phyloP scores from a whole-genome alignment of 169 alveolate genomes.

The Cryptosporidium meleagridis region DNA sequence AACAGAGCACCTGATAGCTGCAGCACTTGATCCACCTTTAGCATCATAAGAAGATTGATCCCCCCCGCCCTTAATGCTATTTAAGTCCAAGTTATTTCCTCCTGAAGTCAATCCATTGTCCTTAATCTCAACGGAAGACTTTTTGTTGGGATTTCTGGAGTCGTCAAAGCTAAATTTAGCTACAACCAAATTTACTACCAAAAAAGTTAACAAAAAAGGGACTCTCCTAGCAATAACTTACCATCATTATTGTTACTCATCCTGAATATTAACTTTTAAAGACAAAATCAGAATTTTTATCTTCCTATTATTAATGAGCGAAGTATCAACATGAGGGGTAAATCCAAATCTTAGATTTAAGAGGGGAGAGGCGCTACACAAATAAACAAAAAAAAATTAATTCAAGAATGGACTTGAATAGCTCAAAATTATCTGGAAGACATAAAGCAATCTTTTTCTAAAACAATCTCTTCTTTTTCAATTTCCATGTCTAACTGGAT shows the following conservation, averaged over 20 bases:
- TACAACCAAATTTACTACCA: slow-evolving; percentile 51
- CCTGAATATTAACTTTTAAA: neutral
- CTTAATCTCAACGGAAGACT: slow-evolving; percentile 36
- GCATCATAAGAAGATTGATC: slow-evolving; percentile 56
- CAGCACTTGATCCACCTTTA: slow-evolving; percentile 72
- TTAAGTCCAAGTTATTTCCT: slow-evolving; percentile 1
- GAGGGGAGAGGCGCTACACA: slow-evolving; percentile 20
- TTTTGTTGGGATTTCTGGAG: neutral
- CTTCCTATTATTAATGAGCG: neutral
- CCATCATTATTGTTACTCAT: slow-evolving; percentile 56
- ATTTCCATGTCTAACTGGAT: too few relatives aligned
- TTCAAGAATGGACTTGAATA: neutral
- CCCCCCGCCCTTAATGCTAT: slow-evolving; percentile 42
- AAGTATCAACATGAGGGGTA: neutral
- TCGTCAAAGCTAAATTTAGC: slow-evolving; percentile 67
- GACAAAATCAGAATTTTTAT: neutral
- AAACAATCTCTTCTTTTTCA: too few relatives aligned
- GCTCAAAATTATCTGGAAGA: neutral
- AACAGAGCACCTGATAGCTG: slow-evolving; percentile 63
- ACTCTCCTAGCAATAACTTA: neutral
- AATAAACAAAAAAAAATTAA: neutral
- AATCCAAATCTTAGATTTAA: slow-evolving; percentile 18
- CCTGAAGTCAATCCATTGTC: slow-evolving; percentile 2
- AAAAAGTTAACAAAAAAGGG: neutral
- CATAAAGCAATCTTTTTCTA: too few relatives aligned